Evolutionary conservation across 1,284 basidiomycete genomes (phyloP).

Genomic region (Rhizoctonia solani): DNA sequence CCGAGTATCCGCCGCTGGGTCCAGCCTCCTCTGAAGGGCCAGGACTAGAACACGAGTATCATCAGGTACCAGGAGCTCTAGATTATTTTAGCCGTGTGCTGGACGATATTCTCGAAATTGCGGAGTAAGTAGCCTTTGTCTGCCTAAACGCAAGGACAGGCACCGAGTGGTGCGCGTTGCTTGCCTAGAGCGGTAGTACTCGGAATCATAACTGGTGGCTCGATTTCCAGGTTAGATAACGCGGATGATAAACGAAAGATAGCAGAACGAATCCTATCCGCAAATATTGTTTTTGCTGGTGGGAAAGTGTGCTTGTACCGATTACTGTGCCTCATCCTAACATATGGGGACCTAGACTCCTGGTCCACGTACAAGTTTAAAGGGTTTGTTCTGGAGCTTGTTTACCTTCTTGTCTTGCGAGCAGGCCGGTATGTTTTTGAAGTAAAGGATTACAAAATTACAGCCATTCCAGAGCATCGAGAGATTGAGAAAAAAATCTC

Average conservation of each 20-base stretch:
- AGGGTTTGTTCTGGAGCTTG: too few relatives aligned
- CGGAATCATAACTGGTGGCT: slow-evolving; percentile 5
- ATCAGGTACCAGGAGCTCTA: not conserved
- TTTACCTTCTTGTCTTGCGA: too few relatives aligned
- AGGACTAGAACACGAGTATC: not conserved
- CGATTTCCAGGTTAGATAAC: not conserved
- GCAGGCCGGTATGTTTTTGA: too few relatives aligned
- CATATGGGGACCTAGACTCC: too few relatives aligned
- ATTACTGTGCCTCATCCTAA: too few relatives aligned
- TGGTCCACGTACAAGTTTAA: too few relatives aligned
- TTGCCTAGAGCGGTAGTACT: slow-evolving; percentile 7
- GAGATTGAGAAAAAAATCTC: too few relatives aligned
- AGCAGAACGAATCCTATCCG: not conserved
- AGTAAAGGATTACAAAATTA: too few relatives aligned
- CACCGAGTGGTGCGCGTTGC: not conserved
- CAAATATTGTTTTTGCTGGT: slow-evolving; percentile 10
- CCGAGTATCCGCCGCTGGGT: not conserved
- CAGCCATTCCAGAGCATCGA: too few relatives aligned
- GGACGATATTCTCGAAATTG: slow-evolving; percentile 7
- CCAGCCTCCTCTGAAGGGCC: not conserved
- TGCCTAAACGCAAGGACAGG: not conserved
- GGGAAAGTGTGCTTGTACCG: too few relatives aligned
- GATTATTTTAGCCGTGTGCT: not conserved
- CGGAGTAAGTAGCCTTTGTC: slow-evolving; percentile 15
- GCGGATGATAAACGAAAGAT: not conserved